Evolutionary conservation across 129 eudicot genomes (phyloP).

Genomic region (Calendula officinalis): DNA sequence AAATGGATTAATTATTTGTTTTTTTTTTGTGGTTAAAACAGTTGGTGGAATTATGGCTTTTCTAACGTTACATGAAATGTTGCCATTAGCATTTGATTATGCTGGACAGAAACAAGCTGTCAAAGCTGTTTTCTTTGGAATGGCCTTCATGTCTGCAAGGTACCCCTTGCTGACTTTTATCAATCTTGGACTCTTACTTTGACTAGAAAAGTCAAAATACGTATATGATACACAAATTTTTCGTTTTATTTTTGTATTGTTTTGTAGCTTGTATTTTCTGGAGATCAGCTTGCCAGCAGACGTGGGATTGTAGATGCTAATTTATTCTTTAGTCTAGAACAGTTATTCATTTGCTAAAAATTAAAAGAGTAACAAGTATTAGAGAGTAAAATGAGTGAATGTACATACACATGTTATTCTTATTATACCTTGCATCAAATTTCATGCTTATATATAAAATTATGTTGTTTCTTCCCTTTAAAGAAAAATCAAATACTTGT

Average conservation of each 20-base stretch:
- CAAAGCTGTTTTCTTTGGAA: constrained; percentile 91
- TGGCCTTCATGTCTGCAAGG: constrained; percentile 99
- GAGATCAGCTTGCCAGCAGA: constrained; percentile 78
- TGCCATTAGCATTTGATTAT: constrained; percentile 96
- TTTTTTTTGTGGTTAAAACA: constrained; percentile 25
- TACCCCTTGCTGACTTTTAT: constrained; percentile 20
- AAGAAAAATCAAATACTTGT: no score
- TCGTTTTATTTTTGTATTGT: not conserved
- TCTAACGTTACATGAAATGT: constrained; percentile 92
- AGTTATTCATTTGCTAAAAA: constrained; percentile 4
- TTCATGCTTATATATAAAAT: constrained; percentile 21
- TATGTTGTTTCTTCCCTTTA: constrained; percentile 3
- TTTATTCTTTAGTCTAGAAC: not conserved
- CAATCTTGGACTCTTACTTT: not conserved
- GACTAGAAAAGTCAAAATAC: constrained; percentile 3
- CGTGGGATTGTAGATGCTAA: constrained; percentile 57
- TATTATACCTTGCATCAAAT: constrained; percentile 20
- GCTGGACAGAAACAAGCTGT: constrained; percentile 99
- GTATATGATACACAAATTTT: not conserved
- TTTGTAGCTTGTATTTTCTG: constrained; percentile 85
- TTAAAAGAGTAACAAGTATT: constrained; percentile 25
- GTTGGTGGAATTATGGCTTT: constrained; percentile 99
- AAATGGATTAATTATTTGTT: not conserved
- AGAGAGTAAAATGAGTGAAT: constrained; percentile 20
- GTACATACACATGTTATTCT: constrained; percentile 32